Conservation (phyloP, 164 flowering plant genomes). For the Umbellularia californica region DNA sequence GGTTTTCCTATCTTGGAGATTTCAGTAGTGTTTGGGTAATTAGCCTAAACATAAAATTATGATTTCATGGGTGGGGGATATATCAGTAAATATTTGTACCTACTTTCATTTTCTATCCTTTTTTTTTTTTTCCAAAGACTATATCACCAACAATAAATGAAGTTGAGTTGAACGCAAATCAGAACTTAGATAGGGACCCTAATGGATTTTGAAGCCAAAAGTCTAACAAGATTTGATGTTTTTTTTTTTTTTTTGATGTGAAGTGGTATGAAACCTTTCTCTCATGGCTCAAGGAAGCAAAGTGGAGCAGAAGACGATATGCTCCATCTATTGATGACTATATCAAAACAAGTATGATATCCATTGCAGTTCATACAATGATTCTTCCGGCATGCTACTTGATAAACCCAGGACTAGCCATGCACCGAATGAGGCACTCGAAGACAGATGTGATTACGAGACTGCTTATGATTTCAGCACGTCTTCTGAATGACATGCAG, state of each 20-base stretch:
- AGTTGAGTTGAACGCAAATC: too few relatives aligned
- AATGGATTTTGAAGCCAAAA: too few relatives aligned
- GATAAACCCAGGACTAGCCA: neutral
- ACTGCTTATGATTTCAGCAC: conserved; percentile 30
- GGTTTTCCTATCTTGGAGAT: too few relatives aligned
- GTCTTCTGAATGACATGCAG: conserved; percentile 30
- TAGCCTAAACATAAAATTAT: too few relatives aligned
- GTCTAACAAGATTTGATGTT: neutral
- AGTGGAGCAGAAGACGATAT: neutral
- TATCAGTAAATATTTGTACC: too few relatives aligned
- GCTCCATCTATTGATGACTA: conserved; percentile 4
- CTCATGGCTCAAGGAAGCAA: conserved; percentile 9
- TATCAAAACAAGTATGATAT: neutral
- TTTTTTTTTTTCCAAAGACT: too few relatives aligned
- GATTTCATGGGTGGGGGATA: too few relatives aligned
- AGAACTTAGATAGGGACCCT: too few relatives aligned
- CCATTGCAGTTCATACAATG: neutral
- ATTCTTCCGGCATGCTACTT: conserved; percentile 8
- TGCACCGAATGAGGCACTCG: neutral
- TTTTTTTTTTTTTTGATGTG: neutral
- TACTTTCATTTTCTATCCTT: too few relatives aligned
- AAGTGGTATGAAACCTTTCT: conserved; percentile 3
- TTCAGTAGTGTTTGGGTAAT: too few relatives aligned
- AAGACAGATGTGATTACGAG: conserved; percentile 20
- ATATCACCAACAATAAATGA: too few relatives aligned